phyloP scores from a whole-genome alignment of 2,329 filamentous ascomycete species.

The Xylaria sp. region DNA sequence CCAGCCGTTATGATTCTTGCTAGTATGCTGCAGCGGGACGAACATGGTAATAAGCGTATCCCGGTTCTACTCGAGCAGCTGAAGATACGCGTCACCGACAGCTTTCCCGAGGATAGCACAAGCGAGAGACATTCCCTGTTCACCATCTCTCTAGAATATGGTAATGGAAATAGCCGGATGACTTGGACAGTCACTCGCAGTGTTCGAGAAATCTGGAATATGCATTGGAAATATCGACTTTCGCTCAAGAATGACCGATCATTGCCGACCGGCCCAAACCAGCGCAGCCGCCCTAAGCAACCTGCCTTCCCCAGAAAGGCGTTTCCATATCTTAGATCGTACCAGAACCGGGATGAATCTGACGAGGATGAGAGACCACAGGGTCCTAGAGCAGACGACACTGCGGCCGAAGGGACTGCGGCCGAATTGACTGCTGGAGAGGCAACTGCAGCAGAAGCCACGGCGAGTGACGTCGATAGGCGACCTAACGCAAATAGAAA shows the following conservation, averaged over 20 bases:
- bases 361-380: slow-evolving; percentile 72
- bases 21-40: slow-evolving; percentile 97
- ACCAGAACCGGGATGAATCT: slow-evolving; percentile 80
- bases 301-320: slow-evolving; percentile 90
- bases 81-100: slow-evolving; percentile 87
- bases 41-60: slow-evolving; percentile 94
- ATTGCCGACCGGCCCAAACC: slow-evolving; percentile 73
- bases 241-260: slow-evolving; percentile 86
- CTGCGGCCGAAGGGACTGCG: slow-evolving; percentile 55
- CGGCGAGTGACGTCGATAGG: slow-evolving; percentile 74
- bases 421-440: slow-evolving; percentile 58
- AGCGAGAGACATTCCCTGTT: slow-evolving; percentile 83
- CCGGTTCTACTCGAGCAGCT: slow-evolving; percentile 95
- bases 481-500: slow-evolving; percentile 55
- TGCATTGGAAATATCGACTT: slow-evolving; percentile 93
- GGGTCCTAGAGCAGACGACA: slow-evolving; percentile 52
- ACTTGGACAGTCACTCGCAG: slow-evolving; percentile 92
- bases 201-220: slow-evolving; percentile 87
- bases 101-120: slow-evolving; percentile 72
- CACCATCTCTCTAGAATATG: slow-evolving; percentile 93
- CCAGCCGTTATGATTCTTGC: slow-evolving; percentile 94
- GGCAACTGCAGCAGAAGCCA: slow-evolving; percentile 67
- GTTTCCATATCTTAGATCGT: slow-evolving; percentile 87
- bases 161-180: slow-evolving; percentile 94
- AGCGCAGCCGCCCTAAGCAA: slow-evolving; percentile 77